Evolutionary conservation across 2,329 filamentous ascomycete species (phyloP).

Genomic region (Pseudonectria buxi): DNA sequence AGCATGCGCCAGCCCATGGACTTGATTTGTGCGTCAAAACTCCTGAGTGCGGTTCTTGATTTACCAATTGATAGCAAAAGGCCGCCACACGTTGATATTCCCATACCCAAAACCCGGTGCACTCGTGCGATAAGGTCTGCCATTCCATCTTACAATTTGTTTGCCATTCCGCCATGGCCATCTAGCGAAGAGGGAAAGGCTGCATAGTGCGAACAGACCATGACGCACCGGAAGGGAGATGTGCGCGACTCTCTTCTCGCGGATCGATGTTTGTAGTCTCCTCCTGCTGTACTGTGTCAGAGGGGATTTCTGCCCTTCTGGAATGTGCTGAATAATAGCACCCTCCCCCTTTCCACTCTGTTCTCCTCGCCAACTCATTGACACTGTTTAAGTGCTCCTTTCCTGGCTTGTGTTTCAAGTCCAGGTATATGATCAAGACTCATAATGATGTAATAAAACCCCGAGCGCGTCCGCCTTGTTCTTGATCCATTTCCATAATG

Average conservation of each 20-base stretch:
- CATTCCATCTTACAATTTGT: background rate
- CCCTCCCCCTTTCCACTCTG: no score
- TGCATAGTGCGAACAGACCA: no score
- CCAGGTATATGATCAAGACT: background rate
- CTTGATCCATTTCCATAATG: background rate
- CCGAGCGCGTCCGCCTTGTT: background rate
- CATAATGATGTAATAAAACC: background rate
- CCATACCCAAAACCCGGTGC: slow-evolving; percentile 1
- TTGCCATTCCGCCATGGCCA: slow-evolving; percentile 2
- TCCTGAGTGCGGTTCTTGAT: slow-evolving; percentile 10
- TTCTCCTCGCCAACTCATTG: no score
- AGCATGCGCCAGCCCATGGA: slow-evolving; percentile 22
- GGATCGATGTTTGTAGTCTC: no score
- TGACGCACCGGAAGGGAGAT: no score
- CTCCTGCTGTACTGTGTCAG: no score
- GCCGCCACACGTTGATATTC: slow-evolving; percentile 7
- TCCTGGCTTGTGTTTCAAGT: no score
- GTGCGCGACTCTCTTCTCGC: no score
- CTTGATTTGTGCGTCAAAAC: slow-evolving; percentile 13
- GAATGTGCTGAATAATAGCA: no score
- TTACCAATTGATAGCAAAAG: slow-evolving; percentile 14
- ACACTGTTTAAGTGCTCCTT: no score
- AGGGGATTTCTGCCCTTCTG: no score
- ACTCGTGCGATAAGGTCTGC: slow-evolving; percentile 1
- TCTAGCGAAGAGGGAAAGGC: no score